Evolutionary conservation across 768 basidiomycete species (phyloP).

Genomic region (Termitomyces sp.): DNA sequence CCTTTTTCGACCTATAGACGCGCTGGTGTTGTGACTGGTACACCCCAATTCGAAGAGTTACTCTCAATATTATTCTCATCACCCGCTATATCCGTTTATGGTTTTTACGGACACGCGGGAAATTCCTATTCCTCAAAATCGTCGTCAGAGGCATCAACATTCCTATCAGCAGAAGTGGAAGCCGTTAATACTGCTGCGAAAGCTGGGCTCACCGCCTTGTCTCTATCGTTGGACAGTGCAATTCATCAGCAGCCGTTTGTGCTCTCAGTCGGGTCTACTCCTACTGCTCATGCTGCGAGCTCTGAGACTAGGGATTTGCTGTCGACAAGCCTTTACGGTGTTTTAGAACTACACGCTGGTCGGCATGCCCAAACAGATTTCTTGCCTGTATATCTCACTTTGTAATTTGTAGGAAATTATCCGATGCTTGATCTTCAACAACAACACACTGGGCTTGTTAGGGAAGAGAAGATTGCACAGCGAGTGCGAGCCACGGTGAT

Average conservation of each 20-base stretch:
- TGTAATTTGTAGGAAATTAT: conserved; percentile 61
- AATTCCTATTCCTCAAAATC: conserved; percentile 77
- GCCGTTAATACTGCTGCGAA: conserved; percentile 67
- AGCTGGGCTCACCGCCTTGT: conserved; percentile 48
- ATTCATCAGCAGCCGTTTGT: conserved; percentile 53
- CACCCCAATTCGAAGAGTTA: conserved; percentile 54
- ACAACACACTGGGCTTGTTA: conserved; percentile 67
- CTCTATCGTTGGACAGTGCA: conserved; percentile 29
- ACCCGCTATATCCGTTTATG: conserved; percentile 60
- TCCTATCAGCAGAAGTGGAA: conserved; percentile 67
- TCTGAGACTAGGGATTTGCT: conserved; percentile 45
- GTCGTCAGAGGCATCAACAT: conserved; percentile 58
- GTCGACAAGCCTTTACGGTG: conserved; percentile 50
- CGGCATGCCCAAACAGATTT: conserved; percentile 14
- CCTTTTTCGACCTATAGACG: conserved; percentile 44
- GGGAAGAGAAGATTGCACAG: conserved; percentile 56
- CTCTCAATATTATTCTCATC: conserved; percentile 54
- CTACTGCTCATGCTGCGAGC: conserved; percentile 78
- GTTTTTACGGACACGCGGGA: conserved; percentile 83
- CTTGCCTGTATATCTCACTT: not conserved
- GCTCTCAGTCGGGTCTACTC: conserved; percentile 84
- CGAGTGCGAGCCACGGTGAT: conserved; percentile 70
- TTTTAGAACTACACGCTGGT: conserved; percentile 79
- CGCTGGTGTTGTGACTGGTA: conserved; percentile 61
- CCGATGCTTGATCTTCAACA: conserved; percentile 85